A percentile compares a stretch with the other conserved stretches of the same genome.
phyloP scores from a whole-genome alignment of 1,284 basidiomycete species.

The Leccinum pachyderme region DNA sequence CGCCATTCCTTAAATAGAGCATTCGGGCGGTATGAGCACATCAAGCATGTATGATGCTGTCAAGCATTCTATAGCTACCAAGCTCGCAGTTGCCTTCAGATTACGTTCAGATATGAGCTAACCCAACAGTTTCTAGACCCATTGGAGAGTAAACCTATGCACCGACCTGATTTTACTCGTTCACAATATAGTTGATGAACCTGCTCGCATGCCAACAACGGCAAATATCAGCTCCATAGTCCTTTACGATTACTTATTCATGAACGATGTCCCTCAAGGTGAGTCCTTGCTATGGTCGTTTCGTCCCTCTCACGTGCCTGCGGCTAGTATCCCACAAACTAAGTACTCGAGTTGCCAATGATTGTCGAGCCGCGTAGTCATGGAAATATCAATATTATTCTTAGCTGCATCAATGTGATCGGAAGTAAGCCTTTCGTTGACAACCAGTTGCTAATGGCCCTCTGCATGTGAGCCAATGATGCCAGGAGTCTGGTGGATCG shows the following conservation, averaged over 20 bases:
- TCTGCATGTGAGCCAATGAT: conserved; percentile 15
- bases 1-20: neutral
- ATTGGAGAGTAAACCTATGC: neutral
- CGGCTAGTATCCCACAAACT: conserved; percentile 1
- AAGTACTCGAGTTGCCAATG: conserved; percentile 2
- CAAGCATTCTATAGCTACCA: neutral
- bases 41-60: neutral
- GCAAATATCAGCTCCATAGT: neutral
- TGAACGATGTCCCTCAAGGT: neutral
- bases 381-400: neutral
- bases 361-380: conserved; percentile 5
- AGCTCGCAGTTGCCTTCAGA: neutral
- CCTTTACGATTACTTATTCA: neutral
- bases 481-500: conserved; percentile 18
- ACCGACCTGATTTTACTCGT: neutral
- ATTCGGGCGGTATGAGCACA: neutral
- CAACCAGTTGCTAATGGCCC: neutral
- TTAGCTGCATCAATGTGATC: neutral
- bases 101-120: neutral
- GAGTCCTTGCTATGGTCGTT: conserved; percentile 1
- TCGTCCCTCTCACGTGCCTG: neutral
- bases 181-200: neutral
- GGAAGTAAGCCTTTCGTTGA: neutral
- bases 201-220: neutral
- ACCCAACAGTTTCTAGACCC: neutral